phyloP scores from a whole-genome alignment of 2,329 filamentous ascomycete species.

The Aspergillus sclerotialis region DNA sequence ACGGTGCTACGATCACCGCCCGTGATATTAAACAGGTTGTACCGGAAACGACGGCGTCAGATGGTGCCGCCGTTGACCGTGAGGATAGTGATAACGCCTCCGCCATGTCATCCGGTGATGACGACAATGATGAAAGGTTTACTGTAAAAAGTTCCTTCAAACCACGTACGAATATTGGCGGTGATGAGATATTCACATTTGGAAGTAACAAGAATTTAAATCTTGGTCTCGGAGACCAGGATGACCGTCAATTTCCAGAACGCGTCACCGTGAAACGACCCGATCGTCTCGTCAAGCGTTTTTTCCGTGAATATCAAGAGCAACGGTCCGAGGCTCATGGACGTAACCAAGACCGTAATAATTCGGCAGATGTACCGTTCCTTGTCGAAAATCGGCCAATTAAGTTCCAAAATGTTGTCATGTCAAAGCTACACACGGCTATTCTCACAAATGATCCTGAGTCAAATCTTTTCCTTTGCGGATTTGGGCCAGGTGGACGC shows the following conservation, averaged over 20 bases:
- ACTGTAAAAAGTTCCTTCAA: constrained; percentile 16
- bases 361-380: constrained; percentile 58
- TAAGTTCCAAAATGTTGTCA: constrained; percentile 69
- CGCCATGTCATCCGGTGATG: constrained; percentile 24
- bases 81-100: constrained; percentile 28
- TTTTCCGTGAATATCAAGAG: constrained; percentile 60
- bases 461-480: constrained; percentile 87
- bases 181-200: constrained; percentile 87
- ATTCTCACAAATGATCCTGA: constrained; percentile 80
- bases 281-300: constrained; percentile 65
- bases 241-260: constrained; percentile 90
- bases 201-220: constrained; percentile 95
- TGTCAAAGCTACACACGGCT: constrained; percentile 89
- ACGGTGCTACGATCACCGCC: constrained; percentile 76
- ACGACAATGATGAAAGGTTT: constrained; percentile 44
- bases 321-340: constrained; percentile 28
- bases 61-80: constrained; percentile 38
- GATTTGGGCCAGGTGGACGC: constrained; percentile 82
- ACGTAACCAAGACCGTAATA: constrained; percentile 20
- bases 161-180: constrained; percentile 42
- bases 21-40: constrained; percentile 51
- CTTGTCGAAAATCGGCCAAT: constrained; percentile 66
- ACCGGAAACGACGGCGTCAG: constrained; percentile 30
- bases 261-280: constrained; percentile 70
- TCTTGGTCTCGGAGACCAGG: constrained; percentile 88